Evolutionary conservation across 2,329 filamentous ascomycete genomes (phyloP), one percentile per base, ranked within the genome.

Genomic region (Elsinoe fawcettii): DNA sequence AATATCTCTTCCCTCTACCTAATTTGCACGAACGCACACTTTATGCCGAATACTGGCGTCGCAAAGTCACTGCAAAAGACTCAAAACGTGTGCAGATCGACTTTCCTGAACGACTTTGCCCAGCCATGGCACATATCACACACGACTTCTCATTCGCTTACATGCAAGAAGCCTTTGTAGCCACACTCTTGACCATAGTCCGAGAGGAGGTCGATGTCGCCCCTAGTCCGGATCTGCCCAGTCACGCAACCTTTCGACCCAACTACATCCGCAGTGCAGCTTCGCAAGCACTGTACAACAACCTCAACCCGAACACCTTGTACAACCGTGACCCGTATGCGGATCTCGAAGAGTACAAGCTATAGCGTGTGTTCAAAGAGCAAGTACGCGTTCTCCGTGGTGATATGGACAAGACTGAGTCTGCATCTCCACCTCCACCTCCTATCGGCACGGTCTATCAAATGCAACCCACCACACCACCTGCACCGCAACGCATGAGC

Each of bases 111-210:
- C 72, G 74, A 60, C 73, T 87, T 3, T 82, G 79, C 65, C 64
- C 66, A 0, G 77, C 79, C n/a, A 78, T 86, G 59, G 83, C 84
- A 2, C 74, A 75, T 8, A 82, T 85, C 60, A 87, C 83, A 0
- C 70, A 79, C 23, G 76, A 76, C n/a, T 87, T 87, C 68, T 84
- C 80, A 62, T 87, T 87, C 66, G 84, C 84, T 0, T 87, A 86
- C 65, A 78, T 87, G 68, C 83, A 87, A 65, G 84, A 87, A 67
- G 83, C 81, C 0, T 87, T 87, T 65, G 81, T 87, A 0, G 82
- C 82, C 0, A 77, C 80, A 2, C 66, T 87, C 56, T 71, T 87
- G 23, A 77, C 79, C 2, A 80, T 87, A 58, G 84, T 82, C 0
- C 63, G 67, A 36, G 63, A 65, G 12, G 66, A 67, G 41, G 62